Evolutionary conservation across 371 early-diverging fungal species (phyloP), one percentile per base, ranked within the genome.

Genomic region (Haplosporangium sp.): DNA sequence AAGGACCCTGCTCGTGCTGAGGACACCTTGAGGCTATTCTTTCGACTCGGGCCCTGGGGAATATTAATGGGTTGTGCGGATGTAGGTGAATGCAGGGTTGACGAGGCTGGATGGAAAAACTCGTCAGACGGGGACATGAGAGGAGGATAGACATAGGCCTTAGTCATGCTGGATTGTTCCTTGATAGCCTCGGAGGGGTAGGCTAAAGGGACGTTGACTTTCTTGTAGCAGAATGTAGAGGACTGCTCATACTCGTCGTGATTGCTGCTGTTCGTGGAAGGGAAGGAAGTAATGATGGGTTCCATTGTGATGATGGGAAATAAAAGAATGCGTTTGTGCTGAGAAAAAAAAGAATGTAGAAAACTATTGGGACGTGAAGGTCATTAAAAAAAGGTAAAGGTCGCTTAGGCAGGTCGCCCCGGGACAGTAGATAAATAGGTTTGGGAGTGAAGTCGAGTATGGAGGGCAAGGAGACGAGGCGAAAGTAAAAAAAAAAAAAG

Each of bases 111-210:
- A 4, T 29, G 29, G 18, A 62, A 64, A 37, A 54, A 64, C 29
- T 67, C 61, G 40, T 77, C 63, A 5, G 71, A 77, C 2, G 71
- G 67, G 23, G 77, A 63, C 71, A 77, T 77, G 47, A 64, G 63
- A 38, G 67, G 71, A 2, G 71, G 71, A 57, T 70, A 70, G 53
- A 77, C 55, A 18, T 68, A 74, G 1, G 64, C 42, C 21, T 70
- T 77, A 12, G 59, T 20, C 2, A 55, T 20, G 55, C 47, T 65
- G 9, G 58, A 63, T 51, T 74, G 75, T 21, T 69, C 62, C 43
- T 54, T 66, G 55, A 71, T 18, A 5, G 77, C 67, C 12, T 57
- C 61, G 21, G 77, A 60, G 8, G 77, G 77, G 50, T 77, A 77
- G 21, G 62, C 67, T 16, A 77, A 29, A 0, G 77, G 77, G 42